Evolutionary conservation across 371 early-diverging fungal species (phyloP), one percentile per base, ranked within the genome.

Genomic region (Mortierella sp.): DNA sequence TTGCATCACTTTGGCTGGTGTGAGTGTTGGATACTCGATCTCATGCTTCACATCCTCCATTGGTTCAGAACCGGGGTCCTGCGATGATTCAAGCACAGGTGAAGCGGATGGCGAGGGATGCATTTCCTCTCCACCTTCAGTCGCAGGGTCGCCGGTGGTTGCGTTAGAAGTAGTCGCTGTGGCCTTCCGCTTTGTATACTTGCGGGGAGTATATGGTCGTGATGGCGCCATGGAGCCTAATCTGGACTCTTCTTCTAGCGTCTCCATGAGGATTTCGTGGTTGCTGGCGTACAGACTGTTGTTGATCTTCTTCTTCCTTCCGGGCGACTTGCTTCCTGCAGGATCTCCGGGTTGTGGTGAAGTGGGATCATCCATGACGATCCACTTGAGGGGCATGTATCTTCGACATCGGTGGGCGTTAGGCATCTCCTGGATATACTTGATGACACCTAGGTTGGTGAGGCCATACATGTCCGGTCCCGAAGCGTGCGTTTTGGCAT

Each of bases 401-500:
- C 73, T 47, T 37, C 73, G 63, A 44, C 73, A 72, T 29, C 73
- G 73, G 27, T 72, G 61, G 0, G 73, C 73, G 34, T 72, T 72
- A 17, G 73, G 73, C 73, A 72, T 72, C 43, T 72, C 82, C 57
- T 82, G 82, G 44, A 82, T 80, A 41, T 72, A 69, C 55, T 82
- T 82, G 46, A 79, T 82, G 12, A 82, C 79, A 3, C 81, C 82
- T 47, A 80, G 54, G 49, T 82, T 79, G 27, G 79, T 79, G 48
- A 82, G 37, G 12, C 82, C 82, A 24, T 78, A 72, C 79, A 82
- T 78, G 28, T 82, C 80, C 7, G 82, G 82, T 40, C 82, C 82
- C 29, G 79, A 79, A 1, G 82, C 82, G 48, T 82, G 82, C 2
- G 82, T 82, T 37, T 82, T 82, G 19, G 82, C 80, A 16, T 78